Evolutionary conservation across 352 stramenopile species (phyloP).

Genomic region (Globisporangium echinulatum): DNA sequence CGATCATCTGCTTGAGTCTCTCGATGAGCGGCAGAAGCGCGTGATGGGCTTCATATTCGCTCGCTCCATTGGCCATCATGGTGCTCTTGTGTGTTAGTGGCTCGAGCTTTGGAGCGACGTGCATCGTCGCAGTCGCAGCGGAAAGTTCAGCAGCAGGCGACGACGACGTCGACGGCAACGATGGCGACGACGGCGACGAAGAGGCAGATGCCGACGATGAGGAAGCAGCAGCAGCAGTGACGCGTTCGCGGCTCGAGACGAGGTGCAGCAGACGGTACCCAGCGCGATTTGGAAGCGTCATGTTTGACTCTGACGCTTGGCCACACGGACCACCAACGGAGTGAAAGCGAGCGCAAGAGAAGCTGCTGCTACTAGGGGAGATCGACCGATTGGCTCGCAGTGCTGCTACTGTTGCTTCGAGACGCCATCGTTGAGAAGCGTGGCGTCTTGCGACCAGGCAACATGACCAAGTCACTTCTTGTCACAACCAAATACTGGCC

Average conservation of each 20-base stretch:
- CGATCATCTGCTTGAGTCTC: conserved; percentile 42
- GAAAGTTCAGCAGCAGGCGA: neutral
- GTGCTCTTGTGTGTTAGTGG: neutral
- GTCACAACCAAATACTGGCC: too few species aligned
- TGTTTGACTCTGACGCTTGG: conserved; percentile 27
- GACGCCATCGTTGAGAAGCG: too few species aligned
- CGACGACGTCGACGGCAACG: neutral
- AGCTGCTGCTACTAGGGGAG: neutral
- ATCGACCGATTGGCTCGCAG: too few species aligned
- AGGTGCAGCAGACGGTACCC: conserved; percentile 21
- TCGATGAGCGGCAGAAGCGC: conserved; percentile 32
- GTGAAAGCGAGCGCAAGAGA: neutral
- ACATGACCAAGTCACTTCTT: too few species aligned
- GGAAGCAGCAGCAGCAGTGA: conserved; percentile 9
- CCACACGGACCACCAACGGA: too few species aligned
- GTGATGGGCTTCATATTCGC: conserved; percentile 17
- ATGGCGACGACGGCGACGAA: neutral
- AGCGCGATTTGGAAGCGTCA: conserved; percentile 47
- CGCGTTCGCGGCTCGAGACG: conserved; percentile 5
- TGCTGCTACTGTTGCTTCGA: too few species aligned
- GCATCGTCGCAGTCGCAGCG: neutral
- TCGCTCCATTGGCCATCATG: conserved; percentile 6
- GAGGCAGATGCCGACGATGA: neutral
- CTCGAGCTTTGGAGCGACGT: too few species aligned
- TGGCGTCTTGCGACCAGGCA: too few species aligned